These are phyloP conservation scores for Pestalotiopsis sp. DNA, from an alignment of 2,329 filamentous ascomycete species.

Conservation along the genomic window DNA sequence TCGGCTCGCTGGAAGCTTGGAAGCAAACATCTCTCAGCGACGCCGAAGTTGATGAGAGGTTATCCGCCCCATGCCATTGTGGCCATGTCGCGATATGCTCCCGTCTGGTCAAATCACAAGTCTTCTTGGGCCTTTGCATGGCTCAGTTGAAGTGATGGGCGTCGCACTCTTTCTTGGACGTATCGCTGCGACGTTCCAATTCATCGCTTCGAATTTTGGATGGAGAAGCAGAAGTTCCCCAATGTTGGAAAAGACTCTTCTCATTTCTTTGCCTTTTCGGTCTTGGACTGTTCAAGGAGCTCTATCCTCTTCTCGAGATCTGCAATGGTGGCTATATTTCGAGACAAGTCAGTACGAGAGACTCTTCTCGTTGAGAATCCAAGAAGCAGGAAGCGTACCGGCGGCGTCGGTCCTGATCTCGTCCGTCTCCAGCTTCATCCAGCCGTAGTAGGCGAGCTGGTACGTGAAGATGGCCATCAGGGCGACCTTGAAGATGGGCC, in stretches of 20 bases:
- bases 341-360: not conserved
- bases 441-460: conserved; percentile 74
- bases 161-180: too few species aligned
- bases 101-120: too few species aligned
- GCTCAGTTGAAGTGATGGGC: too few species aligned
- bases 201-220: not conserved
- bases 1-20: too few species aligned
- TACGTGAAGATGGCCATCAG: conserved; percentile 78
- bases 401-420: conserved; percentile 65
- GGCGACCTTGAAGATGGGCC: conserved; percentile 74
- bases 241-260: not conserved
- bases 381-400: conserved; percentile 42
- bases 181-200: too few species aligned
- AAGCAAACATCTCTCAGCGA: too few species aligned
- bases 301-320: conserved; percentile 13
- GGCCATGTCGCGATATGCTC: too few species aligned
- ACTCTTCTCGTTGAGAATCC: not conserved
- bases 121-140: too few species aligned
- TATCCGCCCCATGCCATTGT: too few species aligned
- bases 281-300: conserved; percentile 2
- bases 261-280: conserved; percentile 9
- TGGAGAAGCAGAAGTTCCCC: not conserved
- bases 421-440: conserved; percentile 73
- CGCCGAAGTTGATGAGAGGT: too few species aligned
- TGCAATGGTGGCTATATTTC: conserved; percentile 12